phyloP scores from a whole-genome alignment of 208 protist species.

The Naegleria fowleri region DNA sequence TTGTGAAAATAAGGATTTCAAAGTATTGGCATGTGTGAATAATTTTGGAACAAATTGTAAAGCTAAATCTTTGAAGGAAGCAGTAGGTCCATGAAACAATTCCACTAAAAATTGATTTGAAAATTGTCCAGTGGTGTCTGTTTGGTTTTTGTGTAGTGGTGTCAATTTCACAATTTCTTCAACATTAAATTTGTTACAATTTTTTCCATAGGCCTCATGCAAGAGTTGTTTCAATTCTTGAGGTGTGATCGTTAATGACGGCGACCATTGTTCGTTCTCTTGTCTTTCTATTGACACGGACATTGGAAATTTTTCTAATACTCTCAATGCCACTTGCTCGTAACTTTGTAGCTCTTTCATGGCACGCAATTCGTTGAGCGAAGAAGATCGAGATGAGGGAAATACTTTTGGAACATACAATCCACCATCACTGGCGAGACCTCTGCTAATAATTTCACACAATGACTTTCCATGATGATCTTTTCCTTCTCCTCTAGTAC shows the following conservation, averaged over 20 bases:
- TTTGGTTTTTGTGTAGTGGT: slow-evolving; percentile 43
- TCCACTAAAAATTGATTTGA: slow-evolving; percentile 55
- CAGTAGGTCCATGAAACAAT: slow-evolving; percentile 76
- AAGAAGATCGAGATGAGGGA: slow-evolving; percentile 43
- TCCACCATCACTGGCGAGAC: slow-evolving; percentile 65
- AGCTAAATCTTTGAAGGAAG: slow-evolving; percentile 79
- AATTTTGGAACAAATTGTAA: slow-evolving; percentile 74
- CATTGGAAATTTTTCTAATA: slow-evolving; percentile 60
- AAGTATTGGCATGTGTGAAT: slow-evolving; percentile 58
- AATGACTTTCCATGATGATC: slow-evolving; percentile 41
- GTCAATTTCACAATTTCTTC: slow-evolving; percentile 34
- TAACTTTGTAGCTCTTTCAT: slow-evolving; percentile 58
- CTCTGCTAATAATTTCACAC: slow-evolving; percentile 60
- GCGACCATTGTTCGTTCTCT: background rate
- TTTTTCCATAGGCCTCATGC: slow-evolving; percentile 4
- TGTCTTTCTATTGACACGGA: slow-evolving; percentile 45
- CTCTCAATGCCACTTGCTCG: slow-evolving; percentile 56
- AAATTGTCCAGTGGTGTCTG: slow-evolving; percentile 45
- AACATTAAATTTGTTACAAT: too few relatives aligned
- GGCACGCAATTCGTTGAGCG: slow-evolving; percentile 56
- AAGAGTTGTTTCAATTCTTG: slow-evolving; percentile 53
- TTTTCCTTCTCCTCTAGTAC: background rate
- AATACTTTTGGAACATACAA: slow-evolving; percentile 63
- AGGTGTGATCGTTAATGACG: slow-evolving; percentile 40
- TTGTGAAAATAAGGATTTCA: too few relatives aligned